Base-by-base conservation (phyloP, 108 stramenopile species). In the Discostella stelligeroides region DNA sequence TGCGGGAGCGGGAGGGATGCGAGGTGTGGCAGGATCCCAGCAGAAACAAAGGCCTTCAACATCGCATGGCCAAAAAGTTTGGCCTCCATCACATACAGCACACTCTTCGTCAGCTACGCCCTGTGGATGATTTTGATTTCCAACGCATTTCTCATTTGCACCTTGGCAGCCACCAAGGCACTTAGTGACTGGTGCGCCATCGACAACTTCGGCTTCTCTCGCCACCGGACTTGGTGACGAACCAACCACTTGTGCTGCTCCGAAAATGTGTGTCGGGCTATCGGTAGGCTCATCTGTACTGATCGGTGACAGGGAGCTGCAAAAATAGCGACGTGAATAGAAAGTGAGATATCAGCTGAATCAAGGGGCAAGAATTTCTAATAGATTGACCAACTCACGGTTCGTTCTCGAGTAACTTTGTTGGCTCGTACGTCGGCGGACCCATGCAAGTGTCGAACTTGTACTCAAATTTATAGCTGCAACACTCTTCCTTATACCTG, bases 31-130 rank as follows among this genome's bases (percentile, higher is more conserved):
- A 3, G 65, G 77, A 39, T 79, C 70, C 77, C 77, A 79, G 59
- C 77, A 79, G 48, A 79, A 79, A 34, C 77, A 79, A 17, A 79
- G 70, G 48, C 77, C 77, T 28, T 79, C 77, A 21, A 72, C 70
- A 41, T 79, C 77, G 50, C 77, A 79, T 12, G 77, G 77, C 77
- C 77, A 79, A 37, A 56, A 79, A 15, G 77, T 79, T 62, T 79
- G 77, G 23, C 77, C 77, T 18, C 50, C 53, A 11, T 46, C 40
- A 14, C 75, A 66, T 46, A 48, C 38, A 29, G 59, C 48, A 37
- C 70, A 70, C 15, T 41, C 41, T 7, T 68, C 66, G 54, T 79
- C 77, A 53, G 66, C 57, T 47, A 79, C 71, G 6, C 59, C 58
- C 50, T 79, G 77, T 0, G 77, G 77, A 53, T 79, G 63, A 27